Evolutionary conservation across 192 early-diverging fungal species (phyloP).

Genomic region (Thamnidium elegans): DNA sequence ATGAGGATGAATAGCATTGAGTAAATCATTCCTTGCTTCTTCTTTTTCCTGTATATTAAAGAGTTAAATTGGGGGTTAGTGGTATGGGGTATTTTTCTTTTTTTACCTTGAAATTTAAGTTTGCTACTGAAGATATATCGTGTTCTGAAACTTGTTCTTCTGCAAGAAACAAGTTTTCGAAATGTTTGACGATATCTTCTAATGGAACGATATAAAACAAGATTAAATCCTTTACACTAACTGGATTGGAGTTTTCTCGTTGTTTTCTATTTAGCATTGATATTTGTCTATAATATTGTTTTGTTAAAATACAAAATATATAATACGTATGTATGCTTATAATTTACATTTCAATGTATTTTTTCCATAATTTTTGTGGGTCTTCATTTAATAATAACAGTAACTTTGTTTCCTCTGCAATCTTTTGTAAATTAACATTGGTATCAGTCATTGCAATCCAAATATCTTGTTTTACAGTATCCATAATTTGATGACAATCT

Average conservation of each 20-base stretch:
- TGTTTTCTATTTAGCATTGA: conserved; percentile 14
- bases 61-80: too few relatives aligned
- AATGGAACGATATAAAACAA: conserved; percentile 4
- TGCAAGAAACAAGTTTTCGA: conserved; percentile 9
- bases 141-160: too few relatives aligned
- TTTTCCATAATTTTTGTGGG: conserved; percentile 34
- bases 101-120: too few relatives aligned
- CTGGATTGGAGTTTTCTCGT: background rate
- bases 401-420: conserved; percentile 49
- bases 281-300: conserved; percentile 21
- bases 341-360: conserved; percentile 48
- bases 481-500: conserved; percentile 81
- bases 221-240: conserved; percentile 7
- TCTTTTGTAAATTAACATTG: conserved; percentile 39
- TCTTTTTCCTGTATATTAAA: conserved; percentile 30
- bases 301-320: background rate
- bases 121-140: too few relatives aligned
- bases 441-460: conserved; percentile 46
- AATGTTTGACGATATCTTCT: conserved; percentile 13
- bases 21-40: conserved; percentile 31
- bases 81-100: too few relatives aligned
- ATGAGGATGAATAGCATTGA: conserved; percentile 34
- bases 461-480: conserved; percentile 61
- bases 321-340: background rate
- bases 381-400: conserved; percentile 47